Percentiles rank a stretch among this genome's conserved stretches.
phyloP scores from a whole-genome alignment of 1,284 basidiomycete species.

The Microbotryum lychnidis-dioicae region DNA sequence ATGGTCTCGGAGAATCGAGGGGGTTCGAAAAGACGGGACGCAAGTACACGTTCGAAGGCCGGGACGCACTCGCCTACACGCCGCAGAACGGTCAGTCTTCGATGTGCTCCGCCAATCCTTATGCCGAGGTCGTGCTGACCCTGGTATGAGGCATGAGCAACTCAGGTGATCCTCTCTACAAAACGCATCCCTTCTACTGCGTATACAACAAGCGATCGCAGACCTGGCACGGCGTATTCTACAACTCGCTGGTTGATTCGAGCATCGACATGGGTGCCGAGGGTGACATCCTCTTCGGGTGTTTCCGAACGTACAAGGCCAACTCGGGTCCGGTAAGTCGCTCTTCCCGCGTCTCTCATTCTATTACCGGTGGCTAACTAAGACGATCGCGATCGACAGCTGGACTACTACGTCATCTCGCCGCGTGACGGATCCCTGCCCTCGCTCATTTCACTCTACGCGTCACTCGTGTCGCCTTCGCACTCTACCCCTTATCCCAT shows the following conservation, averaged over 20 bases:
- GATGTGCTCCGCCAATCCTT: neutral
- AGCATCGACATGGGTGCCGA: constrained; percentile 28
- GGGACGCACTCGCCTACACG: constrained; percentile 22
- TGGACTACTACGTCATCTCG: constrained; percentile 20
- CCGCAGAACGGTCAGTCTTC: constrained; percentile 19
- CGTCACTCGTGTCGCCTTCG: constrained; percentile 12
- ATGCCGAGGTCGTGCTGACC: neutral
- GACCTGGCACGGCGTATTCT: constrained; percentile 27
- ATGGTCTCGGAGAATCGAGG: constrained; percentile 27
- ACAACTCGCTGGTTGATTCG: constrained; percentile 24
- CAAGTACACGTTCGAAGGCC: constrained; percentile 22
- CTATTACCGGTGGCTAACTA: neutral
- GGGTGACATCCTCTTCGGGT: constrained; percentile 22
- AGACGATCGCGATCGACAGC: neutral
- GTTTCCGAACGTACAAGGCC: constrained; percentile 21
- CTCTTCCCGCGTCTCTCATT: constrained; percentile 1
- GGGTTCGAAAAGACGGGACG: constrained; percentile 24
- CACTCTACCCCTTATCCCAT: neutral
- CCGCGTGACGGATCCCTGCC: constrained; percentile 14
- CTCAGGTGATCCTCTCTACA: constrained; percentile 17
- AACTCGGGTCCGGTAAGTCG: constrained; percentile 26
- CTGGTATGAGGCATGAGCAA: no score
- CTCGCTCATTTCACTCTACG: constrained; percentile 2
- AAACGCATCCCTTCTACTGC: constrained; percentile 21
- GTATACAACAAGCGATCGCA: constrained; percentile 13